Conservation (phyloP, 2,329 filamentous ascomycete genomes). For the Delphinella strobiligena region DNA sequence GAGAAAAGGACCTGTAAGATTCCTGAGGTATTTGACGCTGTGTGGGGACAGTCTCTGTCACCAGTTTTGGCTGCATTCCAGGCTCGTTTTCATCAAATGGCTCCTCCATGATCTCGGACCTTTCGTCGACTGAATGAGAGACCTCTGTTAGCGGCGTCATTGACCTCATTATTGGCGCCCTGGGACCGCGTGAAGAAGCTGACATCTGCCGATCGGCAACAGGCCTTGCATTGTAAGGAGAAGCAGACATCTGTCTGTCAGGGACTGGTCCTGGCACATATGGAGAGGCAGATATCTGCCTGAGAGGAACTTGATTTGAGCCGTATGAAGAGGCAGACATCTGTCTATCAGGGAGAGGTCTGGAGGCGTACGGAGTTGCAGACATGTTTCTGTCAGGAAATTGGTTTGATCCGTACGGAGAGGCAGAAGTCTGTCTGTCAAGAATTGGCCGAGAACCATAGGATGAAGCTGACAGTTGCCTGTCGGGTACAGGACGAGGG, state of each 20-base stretch:
- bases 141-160: neutral
- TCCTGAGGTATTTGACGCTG: too few species aligned
- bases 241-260: neutral
- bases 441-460: constrained; percentile 1
- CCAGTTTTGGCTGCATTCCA: neutral
- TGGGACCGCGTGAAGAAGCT: neutral
- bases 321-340: neutral
- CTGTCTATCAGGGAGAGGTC: neutral
- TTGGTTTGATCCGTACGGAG: constrained; percentile 1
- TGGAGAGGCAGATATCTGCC: neutral
- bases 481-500: constrained; percentile 4
- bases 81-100: neutral
- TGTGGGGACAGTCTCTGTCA: too few species aligned
- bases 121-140: neutral
- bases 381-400: constrained; percentile 5
- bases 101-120: neutral
- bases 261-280: neutral
- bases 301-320: neutral
- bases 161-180: neutral
- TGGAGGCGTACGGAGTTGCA: constrained; percentile 2
- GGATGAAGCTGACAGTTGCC: constrained; percentile 8
- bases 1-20: too few species aligned
- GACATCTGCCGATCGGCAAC: neutral
- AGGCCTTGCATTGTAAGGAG: neutral
- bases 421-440: constrained; percentile 1